These are phyloP conservation scores for Aspergillus tamarii DNA, from an alignment of 2,329 filamentous ascomycete species.

Conservation along the genomic window DNA sequence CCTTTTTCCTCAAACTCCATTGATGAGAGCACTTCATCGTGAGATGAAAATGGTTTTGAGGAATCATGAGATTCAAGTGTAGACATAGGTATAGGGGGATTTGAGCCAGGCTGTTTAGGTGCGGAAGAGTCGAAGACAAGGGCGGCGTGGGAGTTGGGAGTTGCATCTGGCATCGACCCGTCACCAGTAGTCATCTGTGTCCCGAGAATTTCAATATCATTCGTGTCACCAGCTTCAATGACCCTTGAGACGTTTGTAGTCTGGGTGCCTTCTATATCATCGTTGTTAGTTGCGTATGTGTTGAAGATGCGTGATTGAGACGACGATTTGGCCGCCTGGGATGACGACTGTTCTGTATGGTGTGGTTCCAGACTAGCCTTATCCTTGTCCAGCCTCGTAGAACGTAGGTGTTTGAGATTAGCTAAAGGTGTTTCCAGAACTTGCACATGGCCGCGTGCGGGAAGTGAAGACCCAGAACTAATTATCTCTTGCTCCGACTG, in stretches of 20 bases:
- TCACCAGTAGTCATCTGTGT: slow-evolving; percentile 26
- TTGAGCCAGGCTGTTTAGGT: slow-evolving; percentile 21
- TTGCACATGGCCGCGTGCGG: slow-evolving; percentile 31
- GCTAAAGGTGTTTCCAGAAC: slow-evolving; percentile 35
- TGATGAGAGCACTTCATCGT: slow-evolving; percentile 21
- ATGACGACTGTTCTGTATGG: slow-evolving; percentile 21
- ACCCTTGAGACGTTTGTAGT: slow-evolving; percentile 13
- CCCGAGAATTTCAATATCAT: slow-evolving; percentile 22
- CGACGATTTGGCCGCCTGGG: slow-evolving; percentile 31
- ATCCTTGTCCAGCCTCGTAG: slow-evolving; percentile 3
- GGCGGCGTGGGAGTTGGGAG: slow-evolving; percentile 22
- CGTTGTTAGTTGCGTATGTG: slow-evolving; percentile 34
- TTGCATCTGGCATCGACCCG: slow-evolving; percentile 19
- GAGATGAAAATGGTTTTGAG: slow-evolving; percentile 25
- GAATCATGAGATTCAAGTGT: slow-evolving; percentile 17
- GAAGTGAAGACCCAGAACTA: slow-evolving; percentile 28
- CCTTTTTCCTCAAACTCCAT: slow-evolving; percentile 15
- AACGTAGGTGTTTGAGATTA: slow-evolving; percentile 14
- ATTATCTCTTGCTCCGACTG: slow-evolving; percentile 26
- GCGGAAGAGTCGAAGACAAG: slow-evolving; percentile 30
- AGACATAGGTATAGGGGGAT: slow-evolving; percentile 12
- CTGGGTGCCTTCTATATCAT: slow-evolving; percentile 21
- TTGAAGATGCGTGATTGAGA: slow-evolving; percentile 40
- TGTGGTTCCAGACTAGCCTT: neutral
- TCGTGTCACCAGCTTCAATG: slow-evolving; percentile 4